Base-by-base conservation (phyloP, 306 rosid species). In the Purshia tridentata region DNA sequence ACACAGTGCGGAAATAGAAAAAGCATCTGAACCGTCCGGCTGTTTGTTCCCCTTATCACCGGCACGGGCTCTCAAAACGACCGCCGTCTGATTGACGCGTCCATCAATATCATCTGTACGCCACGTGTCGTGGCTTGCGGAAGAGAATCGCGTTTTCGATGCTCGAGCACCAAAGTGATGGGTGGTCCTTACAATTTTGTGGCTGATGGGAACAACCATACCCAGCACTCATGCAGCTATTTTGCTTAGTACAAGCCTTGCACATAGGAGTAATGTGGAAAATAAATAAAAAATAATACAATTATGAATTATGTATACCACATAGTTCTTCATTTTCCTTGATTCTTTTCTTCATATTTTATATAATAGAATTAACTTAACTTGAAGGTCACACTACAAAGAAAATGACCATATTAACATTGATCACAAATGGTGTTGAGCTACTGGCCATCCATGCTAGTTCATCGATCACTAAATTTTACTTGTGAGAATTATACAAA, bases 41-140 rank as follows among this genome's bases (percentile, higher is more conserved):
- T 22, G 8, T 0, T 51, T 82, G 82, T 77, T 61, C 74, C 82
- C 80, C 44, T 3, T 19, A 49, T 35, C 58, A 19, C 71, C 77
- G 71, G 76, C 80, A 73, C 0, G 2, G 10, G 42, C 45, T 41
- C 81, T 77, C 52, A 61, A 72, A 81, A 55, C 49, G 11, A 72
- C 69, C 53, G 79, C 82, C 82, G 69, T 77, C 35, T 2, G 79
- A 81, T 77, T 23, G 65, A 77, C 81, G 20, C 53, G 46, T 68
- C 79, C 11, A 72, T 77, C 79, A 48, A 69, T 8, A 41, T 14
- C 65, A 3, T 4, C 8, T 1, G 1, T 0, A 1, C 0, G 78
- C 78, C 78, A 72, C 78, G 63, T 81, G 78, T 61, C 57, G 6
- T 0, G 1, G 1, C 8, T 5, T 45, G 6, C 23, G 10, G 18